phyloP scores from a whole-genome alignment of 768 basidiomycete genomes.

The Coprinopsis sp. region DNA sequence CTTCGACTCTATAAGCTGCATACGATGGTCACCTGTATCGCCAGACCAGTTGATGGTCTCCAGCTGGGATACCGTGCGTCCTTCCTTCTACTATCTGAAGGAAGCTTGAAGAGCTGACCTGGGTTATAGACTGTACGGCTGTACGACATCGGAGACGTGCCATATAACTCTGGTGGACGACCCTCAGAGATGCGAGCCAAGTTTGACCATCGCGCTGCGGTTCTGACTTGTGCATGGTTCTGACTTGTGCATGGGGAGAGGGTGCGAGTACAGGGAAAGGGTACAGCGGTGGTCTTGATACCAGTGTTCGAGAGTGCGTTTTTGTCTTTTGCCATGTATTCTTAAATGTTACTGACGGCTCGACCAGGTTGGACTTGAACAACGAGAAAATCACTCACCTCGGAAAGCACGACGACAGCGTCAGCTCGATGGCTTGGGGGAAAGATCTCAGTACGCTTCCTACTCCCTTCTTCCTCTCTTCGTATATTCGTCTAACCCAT shows the following conservation, averaged over 20 bases:
- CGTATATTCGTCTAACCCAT: neutral
- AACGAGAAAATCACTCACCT: constrained; percentile 68
- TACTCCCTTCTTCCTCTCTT: too few species aligned
- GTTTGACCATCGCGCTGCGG: constrained; percentile 86
- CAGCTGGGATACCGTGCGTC: constrained; percentile 79
- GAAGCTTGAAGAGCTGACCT: neutral
- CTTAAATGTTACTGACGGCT: constrained; percentile 1
- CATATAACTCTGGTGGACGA: too few species aligned
- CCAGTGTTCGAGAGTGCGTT: constrained; percentile 75
- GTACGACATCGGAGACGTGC: constrained; percentile 59
- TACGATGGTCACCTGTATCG: constrained; percentile 77
- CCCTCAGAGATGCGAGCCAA: too few species aligned
- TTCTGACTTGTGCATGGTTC: too few species aligned
- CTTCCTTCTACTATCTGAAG: constrained; percentile 1
- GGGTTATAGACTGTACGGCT: constrained; percentile 32
- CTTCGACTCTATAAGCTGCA: constrained; percentile 78
- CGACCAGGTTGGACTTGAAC: constrained; percentile 68
- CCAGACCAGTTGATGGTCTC: constrained; percentile 78
- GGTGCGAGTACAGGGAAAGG: constrained; percentile 47
- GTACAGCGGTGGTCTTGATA: constrained; percentile 86
- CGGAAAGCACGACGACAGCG: constrained; percentile 78
- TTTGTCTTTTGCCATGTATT: neutral
- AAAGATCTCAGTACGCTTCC: constrained; percentile 61
- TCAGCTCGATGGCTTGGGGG: constrained; percentile 74
- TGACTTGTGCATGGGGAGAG: constrained; percentile 66